Percentiles rank a stretch among this genome's conserved stretches.
phyloP scores from a whole-genome alignment of 352 stramenopile species.

The Aphanomyces invadans region DNA sequence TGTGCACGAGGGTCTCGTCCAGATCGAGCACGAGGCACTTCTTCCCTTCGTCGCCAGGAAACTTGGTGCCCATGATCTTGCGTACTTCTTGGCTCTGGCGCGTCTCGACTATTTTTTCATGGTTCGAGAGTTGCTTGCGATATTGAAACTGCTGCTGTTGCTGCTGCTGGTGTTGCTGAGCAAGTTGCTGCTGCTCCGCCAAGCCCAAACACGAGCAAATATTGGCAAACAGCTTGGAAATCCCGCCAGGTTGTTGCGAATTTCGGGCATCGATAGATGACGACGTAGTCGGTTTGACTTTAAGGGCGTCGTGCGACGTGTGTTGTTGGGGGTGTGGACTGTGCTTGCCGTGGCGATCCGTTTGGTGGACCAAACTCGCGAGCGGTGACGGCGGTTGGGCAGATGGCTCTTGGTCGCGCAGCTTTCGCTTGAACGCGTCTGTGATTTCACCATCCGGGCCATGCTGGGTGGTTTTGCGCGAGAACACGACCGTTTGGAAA shows the following conservation, averaged over 20 bases:
- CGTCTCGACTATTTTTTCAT: slow-evolving; percentile 38
- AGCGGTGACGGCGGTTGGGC: slow-evolving; percentile 34
- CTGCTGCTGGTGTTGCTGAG: slow-evolving; percentile 9
- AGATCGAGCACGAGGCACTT: slow-evolving; percentile 93
- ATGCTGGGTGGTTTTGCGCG: slow-evolving; percentile 47
- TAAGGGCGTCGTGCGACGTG: slow-evolving; percentile 16
- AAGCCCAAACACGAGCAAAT: slow-evolving; percentile 57
- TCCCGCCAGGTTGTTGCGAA: slow-evolving; percentile 15
- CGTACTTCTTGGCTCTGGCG: slow-evolving; percentile 37
- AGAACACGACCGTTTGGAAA: slow-evolving; percentile 63
- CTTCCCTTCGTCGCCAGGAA: slow-evolving; percentile 52
- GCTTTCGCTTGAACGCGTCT: slow-evolving; percentile 19
- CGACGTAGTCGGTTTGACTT: slow-evolving; percentile 15
- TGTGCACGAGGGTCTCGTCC: slow-evolving; percentile 97
- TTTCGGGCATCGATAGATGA: slow-evolving; percentile 30
- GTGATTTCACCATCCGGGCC: slow-evolving; percentile 34
- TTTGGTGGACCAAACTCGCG: slow-evolving; percentile 58
- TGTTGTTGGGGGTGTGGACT: slow-evolving; percentile 21
- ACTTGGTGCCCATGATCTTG: slow-evolving; percentile 35
- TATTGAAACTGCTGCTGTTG: slow-evolving; percentile 30
- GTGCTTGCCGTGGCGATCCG: slow-evolving; percentile 54
- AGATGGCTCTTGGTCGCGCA: slow-evolving; percentile 30
- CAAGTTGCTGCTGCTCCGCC: slow-evolving; percentile 44
- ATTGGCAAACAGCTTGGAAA: slow-evolving; percentile 44
- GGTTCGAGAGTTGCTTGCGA: slow-evolving; percentile 24